Evolutionary conservation across 768 basidiomycete genomes (phyloP).

Genomic region (Boletus pseudo-olivaceus): DNA sequence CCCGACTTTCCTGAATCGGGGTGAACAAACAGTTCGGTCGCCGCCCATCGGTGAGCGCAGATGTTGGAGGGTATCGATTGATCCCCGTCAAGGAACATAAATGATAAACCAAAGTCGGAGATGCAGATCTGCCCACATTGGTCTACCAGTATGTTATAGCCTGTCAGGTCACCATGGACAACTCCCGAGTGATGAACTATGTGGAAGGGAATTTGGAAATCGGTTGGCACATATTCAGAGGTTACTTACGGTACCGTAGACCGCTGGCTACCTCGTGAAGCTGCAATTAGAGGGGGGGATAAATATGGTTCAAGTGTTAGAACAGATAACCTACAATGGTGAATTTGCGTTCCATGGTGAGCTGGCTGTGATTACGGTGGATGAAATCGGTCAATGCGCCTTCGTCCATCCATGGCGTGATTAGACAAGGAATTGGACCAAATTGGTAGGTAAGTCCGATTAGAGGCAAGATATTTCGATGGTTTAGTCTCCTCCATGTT

Average conservation of each 20-base stretch:
- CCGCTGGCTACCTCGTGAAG: too few relatives aligned
- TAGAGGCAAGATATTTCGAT: slow-evolving; percentile 11
- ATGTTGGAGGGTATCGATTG: too few relatives aligned
- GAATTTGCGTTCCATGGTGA: slow-evolving; percentile 4
- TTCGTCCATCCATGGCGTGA: slow-evolving; percentile 15
- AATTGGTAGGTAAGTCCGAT: slow-evolving; percentile 11
- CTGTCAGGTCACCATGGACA: slow-evolving; percentile 16
- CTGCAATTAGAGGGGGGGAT: too few relatives aligned
- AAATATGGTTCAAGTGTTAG: background rate
- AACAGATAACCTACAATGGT: background rate
- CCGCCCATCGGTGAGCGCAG: too few relatives aligned
- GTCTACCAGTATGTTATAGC: slow-evolving; percentile 11
- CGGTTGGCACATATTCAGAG: too few relatives aligned
- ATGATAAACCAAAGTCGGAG: slow-evolving; percentile 13
- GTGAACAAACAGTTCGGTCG: too few relatives aligned
- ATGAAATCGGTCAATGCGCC: slow-evolving; percentile 9
- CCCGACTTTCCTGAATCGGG: background rate
- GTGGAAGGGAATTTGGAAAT: background rate
- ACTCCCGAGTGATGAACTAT: slow-evolving; percentile 8
- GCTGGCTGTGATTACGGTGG: background rate
- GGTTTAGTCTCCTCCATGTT: slow-evolving; percentile 2
- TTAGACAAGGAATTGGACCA: slow-evolving; percentile 6
- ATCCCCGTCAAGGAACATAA: background rate
- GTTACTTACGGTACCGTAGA: too few relatives aligned
- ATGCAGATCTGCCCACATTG: slow-evolving; percentile 5